Evolutionary conservation across 768 basidiomycete genomes (phyloP), one percentile per base, ranked within the genome.

Genomic region (Leccinum broughii): DNA sequence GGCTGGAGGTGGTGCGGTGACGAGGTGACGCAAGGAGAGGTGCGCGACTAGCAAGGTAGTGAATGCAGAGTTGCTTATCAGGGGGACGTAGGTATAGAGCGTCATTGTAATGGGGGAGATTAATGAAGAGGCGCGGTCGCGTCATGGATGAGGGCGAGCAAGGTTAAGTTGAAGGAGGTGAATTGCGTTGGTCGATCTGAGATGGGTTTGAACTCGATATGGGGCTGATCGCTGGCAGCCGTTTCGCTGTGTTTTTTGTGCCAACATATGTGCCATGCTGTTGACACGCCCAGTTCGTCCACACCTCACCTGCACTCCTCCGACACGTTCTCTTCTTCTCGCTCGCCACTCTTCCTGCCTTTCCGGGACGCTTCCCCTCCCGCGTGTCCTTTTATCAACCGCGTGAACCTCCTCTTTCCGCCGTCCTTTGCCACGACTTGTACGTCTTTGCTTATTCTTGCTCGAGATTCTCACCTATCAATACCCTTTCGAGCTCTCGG

Each of bases 1-100:
- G 97, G 34, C 81, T 99, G 51, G 86, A 90, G 70, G 93, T 98
- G 58, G 88, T 98, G 62, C 88, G 92, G 72, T 98, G 81, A 86
- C 69, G 63, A 64, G 65, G 64, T 44, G 41, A 44, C n/a, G 44
- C 20, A 13, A 46, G 44, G 44, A 44, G 41, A 71, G 70, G 72
- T 74, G 69, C 67, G 70, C 51, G 53, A 55, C 65, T 68, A 66
- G 60, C 58, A 62, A 51, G 57, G 56, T 62, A 56, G 57, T 49
- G 54, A 32, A 56, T 51, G 37, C 51, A 50, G 58, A 39, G 30
- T 22, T 39, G 63, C 72, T 72, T 75, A 75, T 75, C 74, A 59
- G 44, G 44, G n/a, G 44, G 44, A 46, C n/a, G 44, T 46, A 46
- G 44, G 20, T 46, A 46, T 11, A 55, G 61, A 64, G 37, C 53